A percentile compares a stretch with the other conserved stretches of the same genome.
Evolutionary conservation across 2,329 filamentous ascomycete species (phyloP).

Genomic region (Penicillium hordei): DNA sequence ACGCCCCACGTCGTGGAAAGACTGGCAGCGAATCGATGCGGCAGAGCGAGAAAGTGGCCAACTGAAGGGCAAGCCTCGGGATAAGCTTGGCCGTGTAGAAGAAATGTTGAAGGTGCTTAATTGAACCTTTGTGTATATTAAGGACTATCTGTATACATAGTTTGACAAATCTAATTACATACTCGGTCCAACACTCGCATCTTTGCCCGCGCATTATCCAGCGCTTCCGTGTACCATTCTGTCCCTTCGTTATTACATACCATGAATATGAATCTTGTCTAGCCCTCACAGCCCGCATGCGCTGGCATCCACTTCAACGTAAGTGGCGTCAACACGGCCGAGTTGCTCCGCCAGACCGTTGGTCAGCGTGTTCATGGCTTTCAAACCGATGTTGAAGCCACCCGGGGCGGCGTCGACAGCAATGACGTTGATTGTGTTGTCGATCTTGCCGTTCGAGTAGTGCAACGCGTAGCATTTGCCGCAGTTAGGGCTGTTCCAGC

Average conservation of each 20-base stretch:
- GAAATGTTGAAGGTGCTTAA: slow-evolving; percentile 56
- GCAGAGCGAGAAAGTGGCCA: slow-evolving; percentile 69
- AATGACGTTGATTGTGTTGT: slow-evolving; percentile 48
- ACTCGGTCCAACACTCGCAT: background rate
- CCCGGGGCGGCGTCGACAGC: slow-evolving; percentile 48
- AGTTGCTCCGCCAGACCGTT: slow-evolving; percentile 45
- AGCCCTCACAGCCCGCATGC: slow-evolving; percentile 14
- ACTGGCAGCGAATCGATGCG: slow-evolving; percentile 84
- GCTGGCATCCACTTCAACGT: slow-evolving; percentile 22
- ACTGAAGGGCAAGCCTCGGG: slow-evolving; percentile 70
- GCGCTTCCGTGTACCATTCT: background rate
- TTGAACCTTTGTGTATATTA: slow-evolving; percentile 18
- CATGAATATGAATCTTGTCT: background rate
- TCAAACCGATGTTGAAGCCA: slow-evolving; percentile 52
- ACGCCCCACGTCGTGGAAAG: slow-evolving; percentile 71
- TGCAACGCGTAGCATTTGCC: slow-evolving; percentile 54
- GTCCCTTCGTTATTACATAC: background rate
- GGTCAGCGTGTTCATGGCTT: slow-evolving; percentile 53
- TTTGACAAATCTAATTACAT: background rate
- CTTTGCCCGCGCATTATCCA: background rate
- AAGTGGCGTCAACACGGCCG: slow-evolving; percentile 43
- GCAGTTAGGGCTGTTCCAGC: slow-evolving; percentile 51
- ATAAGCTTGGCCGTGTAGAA: slow-evolving; percentile 60
- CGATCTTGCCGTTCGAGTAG: slow-evolving; percentile 43
- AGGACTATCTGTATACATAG: background rate